phyloP scores from a whole-genome alignment of 1,284 basidiomycete species.

The Ceratobasidium sp. region DNA sequence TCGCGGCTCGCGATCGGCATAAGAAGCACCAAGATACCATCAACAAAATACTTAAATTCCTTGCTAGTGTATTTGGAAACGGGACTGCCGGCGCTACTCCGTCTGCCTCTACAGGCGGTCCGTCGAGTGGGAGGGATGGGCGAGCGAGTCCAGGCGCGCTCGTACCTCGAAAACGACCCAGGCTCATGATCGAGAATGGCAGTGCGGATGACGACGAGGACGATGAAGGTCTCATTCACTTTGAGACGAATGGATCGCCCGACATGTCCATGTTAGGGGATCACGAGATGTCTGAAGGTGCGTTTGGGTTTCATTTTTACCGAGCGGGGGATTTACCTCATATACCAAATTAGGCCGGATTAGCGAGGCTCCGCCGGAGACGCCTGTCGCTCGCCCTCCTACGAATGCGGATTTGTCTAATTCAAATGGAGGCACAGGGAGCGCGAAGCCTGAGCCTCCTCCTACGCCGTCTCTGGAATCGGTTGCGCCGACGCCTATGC shows the following conservation, averaged over 20 bases:
- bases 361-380: conserved; percentile 38
- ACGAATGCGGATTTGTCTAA: not conserved
- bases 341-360: conserved; percentile 39
- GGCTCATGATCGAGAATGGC: conserved; percentile 77
- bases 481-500: conserved; percentile 33
- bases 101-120: conserved; percentile 63
- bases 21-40: conserved; percentile 98
- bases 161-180: conserved; percentile 66
- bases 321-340: conserved; percentile 23
- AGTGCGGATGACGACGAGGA: conserved; percentile 57
- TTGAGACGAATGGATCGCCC: conserved; percentile 28
- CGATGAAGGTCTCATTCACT: conserved; percentile 55
- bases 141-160: conserved; percentile 57
- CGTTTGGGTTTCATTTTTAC: conserved; percentile 23
- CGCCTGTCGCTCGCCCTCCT: not conserved
- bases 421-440: too few relatives aligned
- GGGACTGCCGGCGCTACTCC: conserved; percentile 58
- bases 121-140: conserved; percentile 52
- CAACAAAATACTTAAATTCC: conserved; percentile 93
- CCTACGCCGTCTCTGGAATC: conserved; percentile 42
- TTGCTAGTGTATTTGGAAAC: conserved; percentile 92
- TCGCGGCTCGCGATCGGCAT: conserved; percentile 82
- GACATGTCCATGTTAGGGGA: conserved; percentile 45
- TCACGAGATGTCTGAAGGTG: conserved; percentile 48
- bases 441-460: conserved; percentile 26